phyloP scores from a whole-genome alignment of 2,329 filamentous ascomycete species.

The Emmonsiellopsis sp. region DNA sequence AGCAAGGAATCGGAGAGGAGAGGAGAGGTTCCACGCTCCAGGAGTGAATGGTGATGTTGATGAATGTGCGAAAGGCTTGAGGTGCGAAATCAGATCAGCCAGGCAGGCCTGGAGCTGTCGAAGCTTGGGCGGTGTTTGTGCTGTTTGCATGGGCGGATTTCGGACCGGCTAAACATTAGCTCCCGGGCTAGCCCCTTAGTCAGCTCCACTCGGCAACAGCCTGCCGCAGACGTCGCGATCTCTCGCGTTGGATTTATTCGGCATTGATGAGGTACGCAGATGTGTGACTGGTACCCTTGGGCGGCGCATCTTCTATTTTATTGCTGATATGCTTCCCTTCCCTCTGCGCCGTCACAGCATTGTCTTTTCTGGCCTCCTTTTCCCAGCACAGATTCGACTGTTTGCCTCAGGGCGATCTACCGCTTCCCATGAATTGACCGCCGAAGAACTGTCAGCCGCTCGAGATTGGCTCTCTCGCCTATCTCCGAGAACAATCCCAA shows the following conservation, averaged over 20 bases:
- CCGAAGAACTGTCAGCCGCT: conserved; percentile 33
- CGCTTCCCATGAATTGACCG: conserved; percentile 11
- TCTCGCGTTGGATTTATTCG: no score
- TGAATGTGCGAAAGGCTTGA: not conserved
- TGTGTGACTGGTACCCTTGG: no score
- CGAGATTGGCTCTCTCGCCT: conserved; percentile 49
- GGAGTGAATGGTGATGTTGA: not conserved
- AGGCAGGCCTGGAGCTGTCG: not conserved
- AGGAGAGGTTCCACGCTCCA: no score
- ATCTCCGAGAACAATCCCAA: conserved; percentile 45
- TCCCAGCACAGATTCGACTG: conserved; percentile 8
- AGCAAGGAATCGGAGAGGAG: no score
- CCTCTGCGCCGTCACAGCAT: not conserved
- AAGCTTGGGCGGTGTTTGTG: not conserved
- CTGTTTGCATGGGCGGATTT: not conserved
- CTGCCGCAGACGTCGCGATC: no score
- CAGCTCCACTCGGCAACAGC: no score
- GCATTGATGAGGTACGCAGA: no score
- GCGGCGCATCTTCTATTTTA: no score
- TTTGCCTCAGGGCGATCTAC: conserved; percentile 9
- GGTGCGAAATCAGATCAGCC: not conserved
- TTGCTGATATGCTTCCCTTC: not conserved
- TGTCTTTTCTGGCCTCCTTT: not conserved
- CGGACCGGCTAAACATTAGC: not conserved
- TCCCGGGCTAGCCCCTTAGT: no score